Evolutionary conservation across 192 early-diverging fungal genomes (phyloP).

Genomic region (Rhizoclosmatium sp.): DNA sequence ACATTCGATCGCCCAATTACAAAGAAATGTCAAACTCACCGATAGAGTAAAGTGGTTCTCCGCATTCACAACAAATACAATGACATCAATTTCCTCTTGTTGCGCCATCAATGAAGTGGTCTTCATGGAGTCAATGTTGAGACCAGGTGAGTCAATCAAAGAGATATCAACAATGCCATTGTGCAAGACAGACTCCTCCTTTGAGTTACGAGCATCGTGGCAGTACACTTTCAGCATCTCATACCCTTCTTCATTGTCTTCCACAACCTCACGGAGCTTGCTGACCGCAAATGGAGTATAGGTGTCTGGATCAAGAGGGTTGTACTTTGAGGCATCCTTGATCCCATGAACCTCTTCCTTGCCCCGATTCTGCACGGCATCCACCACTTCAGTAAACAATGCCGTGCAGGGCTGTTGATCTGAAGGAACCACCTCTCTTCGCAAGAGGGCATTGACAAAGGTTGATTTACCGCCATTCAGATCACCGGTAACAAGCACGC

Average conservation of each 20-base stretch:
- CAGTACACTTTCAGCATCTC: constrained; percentile 95
- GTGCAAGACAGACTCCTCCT: constrained; percentile 72
- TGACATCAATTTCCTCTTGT: constrained; percentile 99
- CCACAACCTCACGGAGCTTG: constrained; percentile 83
- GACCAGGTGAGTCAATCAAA: constrained; percentile 96
- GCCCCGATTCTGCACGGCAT: constrained; percentile 87
- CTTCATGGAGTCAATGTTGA: constrained; percentile 98
- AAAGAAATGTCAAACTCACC: constrained; percentile 56
- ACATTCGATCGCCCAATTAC: not conserved
- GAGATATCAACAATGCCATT: constrained; percentile 97
- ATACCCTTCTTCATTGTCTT: constrained; percentile 81
- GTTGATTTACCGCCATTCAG: constrained; percentile 98
- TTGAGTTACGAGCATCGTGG: constrained; percentile 59
- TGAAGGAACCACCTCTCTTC: constrained; percentile 86
- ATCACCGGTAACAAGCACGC: constrained; percentile 97
- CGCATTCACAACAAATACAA: constrained; percentile 98
- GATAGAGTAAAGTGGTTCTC: constrained; percentile 99
- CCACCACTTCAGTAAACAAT: constrained; percentile 95
- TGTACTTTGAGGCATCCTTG: constrained; percentile 70
- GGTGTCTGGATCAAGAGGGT: constrained; percentile 73
- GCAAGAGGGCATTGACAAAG: constrained; percentile 94
- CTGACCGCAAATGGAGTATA: constrained; percentile 73
- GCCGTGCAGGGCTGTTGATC: constrained; percentile 99
- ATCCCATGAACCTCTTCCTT: constrained; percentile 95
- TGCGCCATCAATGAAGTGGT: constrained; percentile 96